Conservation (phyloP, 768 basidiomycete species). For the Leccinum fibrillosum region DNA sequence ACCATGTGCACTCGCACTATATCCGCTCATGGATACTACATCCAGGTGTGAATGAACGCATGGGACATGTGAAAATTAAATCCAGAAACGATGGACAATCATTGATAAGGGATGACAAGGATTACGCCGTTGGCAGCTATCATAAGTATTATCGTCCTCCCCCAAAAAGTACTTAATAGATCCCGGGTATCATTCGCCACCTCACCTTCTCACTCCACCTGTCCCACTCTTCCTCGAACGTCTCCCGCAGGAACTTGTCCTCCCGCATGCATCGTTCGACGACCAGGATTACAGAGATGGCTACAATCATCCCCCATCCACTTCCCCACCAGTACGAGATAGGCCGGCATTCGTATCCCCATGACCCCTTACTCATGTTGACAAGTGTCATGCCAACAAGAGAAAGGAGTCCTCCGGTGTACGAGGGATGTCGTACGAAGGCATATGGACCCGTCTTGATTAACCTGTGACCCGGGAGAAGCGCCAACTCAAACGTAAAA, state of each 20-base stretch:
- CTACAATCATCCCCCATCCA: not conserved
- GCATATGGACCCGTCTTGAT: constrained; percentile 16
- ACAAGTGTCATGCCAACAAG: constrained; percentile 6
- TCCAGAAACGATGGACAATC: not conserved
- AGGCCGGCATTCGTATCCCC: constrained; percentile 10
- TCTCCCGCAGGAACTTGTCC: not conserved
- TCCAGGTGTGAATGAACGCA: not conserved
- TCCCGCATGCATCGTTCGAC: constrained; percentile 9
- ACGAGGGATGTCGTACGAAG: constrained; percentile 12
- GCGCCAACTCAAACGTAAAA: constrained; percentile 40
- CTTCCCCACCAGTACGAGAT: constrained; percentile 5
- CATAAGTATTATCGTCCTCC: not conserved
- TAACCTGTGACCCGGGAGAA: constrained; percentile 4
- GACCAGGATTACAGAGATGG: not conserved
- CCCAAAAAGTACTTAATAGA: constrained; percentile 4
- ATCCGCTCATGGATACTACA: not conserved
- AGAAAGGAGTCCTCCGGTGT: constrained; percentile 5
- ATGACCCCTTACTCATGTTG: constrained; percentile 11
- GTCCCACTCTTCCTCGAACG: constrained; percentile 15
- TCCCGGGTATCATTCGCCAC: constrained; percentile 11
- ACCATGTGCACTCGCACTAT: not conserved
- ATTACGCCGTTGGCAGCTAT: not conserved
- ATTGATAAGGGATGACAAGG: not conserved
- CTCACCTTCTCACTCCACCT: constrained; percentile 7
- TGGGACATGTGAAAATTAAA: not conserved